Evolutionary conservation across 2,329 filamentous ascomycete species (phyloP), one percentile per base, ranked within the genome.

Genomic region (Alternaria rosae): DNA sequence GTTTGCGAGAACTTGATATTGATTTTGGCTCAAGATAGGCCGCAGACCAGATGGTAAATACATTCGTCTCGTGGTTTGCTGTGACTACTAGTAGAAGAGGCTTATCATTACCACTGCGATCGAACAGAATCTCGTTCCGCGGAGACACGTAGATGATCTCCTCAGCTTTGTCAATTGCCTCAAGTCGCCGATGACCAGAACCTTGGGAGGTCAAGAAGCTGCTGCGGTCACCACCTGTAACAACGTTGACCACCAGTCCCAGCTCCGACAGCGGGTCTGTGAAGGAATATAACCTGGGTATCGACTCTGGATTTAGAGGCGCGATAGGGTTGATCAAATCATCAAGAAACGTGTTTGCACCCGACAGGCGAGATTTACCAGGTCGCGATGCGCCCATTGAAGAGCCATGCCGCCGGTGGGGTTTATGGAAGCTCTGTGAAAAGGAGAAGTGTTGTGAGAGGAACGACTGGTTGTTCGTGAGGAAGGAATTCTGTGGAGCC

Each of bases 231-330:
- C 71, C 67, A 44, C 70, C 69, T 13, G 70, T 71, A 47, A 73
- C 68, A 15, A 74, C 74, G 57, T 73, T 72, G 42, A 95, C 91
- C 17, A 97, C 88, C 44, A 97, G 82, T 1, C 94, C 94, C 71
- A 97, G 85, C 70, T 97, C 94, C 4, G 92, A 87, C 59, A 97
- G 83, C 3, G 94, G 94, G 73, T 97, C 92, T 4, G 91, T 93
- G 50, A 99, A 84, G 25, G 91, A 92, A 68, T 96, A 94, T 0
- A 97, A 82, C 28, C 92, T 85, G 1, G 92, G 91, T 82, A 91
- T 88, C 53, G 89, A 88, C 57, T 82, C 80, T 7, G 68, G 66
- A 38, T 65, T 74, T 20, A 76, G 61, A 13, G 61, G 52, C 6
- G 71, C 62, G 32, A 73, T 65, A 35, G 63, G 61, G 50, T 70